Evolutionary conservation across 2,329 filamentous ascomycete species (phyloP), one percentile per base, ranked within the genome.

Genomic region (Clarireedia homoeocarpa): DNA sequence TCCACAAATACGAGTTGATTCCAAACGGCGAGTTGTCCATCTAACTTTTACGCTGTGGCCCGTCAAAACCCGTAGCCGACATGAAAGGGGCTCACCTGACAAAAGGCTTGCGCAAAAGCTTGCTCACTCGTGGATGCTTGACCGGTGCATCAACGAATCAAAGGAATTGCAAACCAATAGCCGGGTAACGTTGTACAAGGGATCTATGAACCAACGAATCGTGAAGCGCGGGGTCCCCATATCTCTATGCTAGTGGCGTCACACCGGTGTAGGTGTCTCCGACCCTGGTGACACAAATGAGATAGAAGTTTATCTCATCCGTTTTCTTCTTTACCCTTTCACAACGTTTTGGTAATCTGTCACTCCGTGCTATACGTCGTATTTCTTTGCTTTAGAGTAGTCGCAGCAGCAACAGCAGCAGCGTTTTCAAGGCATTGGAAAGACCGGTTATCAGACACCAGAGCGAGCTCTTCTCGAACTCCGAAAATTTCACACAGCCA

Each of bases 161-260:
- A 47, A 23, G 9, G 3, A 34, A 34, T 34, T 34, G 30, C 4
- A 12, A 34, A 12, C 30, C 4, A 12, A n/a, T 12, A 15, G 1
- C 7, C 17, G 40, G 10, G 17, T 12, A 26, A n/a, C 6, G 12
- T 24, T 14, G 6, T n/a, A 9, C 4, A 3, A 9, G 27, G 20
- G 20, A n/a, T 14, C 26, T 12, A n/a, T 9, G 15, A 10, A 24
- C 26, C 17, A 14, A 36, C 27, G 23, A 48, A 53, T 47, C n/a
- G 17, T 14, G 14, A 45, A 53, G n/a, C 40, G 40, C 17, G 51
- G 51, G 27, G 40, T 48, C 51, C 36, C 51, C 51, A 53, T 23
- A 44, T 51, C 49, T 7, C 2, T 9, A 17, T 14, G 23, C 15
- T 6, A 9, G 38, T 44, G 23, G 30, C 30, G 30, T 34, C 30